Conservation (phyloP, 139 green algal genomes). For the Picochlorum costavermella region DNA sequence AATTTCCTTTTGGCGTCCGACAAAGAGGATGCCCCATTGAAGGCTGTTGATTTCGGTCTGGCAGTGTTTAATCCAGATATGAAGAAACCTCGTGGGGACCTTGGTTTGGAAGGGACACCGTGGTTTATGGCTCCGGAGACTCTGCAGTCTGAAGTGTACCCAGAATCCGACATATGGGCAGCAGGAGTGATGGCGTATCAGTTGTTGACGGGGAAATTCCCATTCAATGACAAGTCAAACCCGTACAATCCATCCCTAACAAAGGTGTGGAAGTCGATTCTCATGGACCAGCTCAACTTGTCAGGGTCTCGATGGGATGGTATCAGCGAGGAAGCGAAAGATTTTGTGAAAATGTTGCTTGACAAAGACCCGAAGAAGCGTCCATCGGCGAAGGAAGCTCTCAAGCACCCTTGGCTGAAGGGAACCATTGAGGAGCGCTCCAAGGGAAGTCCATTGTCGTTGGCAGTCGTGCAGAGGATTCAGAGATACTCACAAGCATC, state of each 20-base stretch:
- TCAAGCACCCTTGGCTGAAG: conserved; percentile 68
- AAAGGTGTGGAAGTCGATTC: conserved; percentile 60
- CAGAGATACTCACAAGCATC: conserved; percentile 59
- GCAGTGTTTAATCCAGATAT: conserved; percentile 67
- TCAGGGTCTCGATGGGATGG: conserved; percentile 45
- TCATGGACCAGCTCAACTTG: conserved; percentile 63
- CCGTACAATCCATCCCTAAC: conserved; percentile 58
- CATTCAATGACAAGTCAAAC: conserved; percentile 77
- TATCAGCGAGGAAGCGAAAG: conserved; percentile 63
- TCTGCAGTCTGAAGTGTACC: conserved; percentile 56
- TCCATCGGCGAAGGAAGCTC: conserved; percentile 56
- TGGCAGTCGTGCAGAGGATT: conserved; percentile 65
- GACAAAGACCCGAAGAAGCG: conserved; percentile 55
- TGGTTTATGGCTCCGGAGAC: conserved; percentile 80
- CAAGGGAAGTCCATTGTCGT: conserved; percentile 35
- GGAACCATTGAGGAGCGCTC: conserved; percentile 35
- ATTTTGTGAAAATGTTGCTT: conserved; percentile 73
- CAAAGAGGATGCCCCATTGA: conserved; percentile 28
- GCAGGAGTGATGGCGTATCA: conserved; percentile 85
- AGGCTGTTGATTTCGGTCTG: conserved; percentile 50
- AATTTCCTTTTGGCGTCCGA: conserved; percentile 36
- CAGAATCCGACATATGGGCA: conserved; percentile 73
- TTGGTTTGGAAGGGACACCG: conserved; percentile 85
- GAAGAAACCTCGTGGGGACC: conserved; percentile 59
- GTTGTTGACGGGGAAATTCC: conserved; percentile 67